phyloP scores from a whole-genome alignment of 345 rosid species.

The Euphorbia tirucalli region DNA sequence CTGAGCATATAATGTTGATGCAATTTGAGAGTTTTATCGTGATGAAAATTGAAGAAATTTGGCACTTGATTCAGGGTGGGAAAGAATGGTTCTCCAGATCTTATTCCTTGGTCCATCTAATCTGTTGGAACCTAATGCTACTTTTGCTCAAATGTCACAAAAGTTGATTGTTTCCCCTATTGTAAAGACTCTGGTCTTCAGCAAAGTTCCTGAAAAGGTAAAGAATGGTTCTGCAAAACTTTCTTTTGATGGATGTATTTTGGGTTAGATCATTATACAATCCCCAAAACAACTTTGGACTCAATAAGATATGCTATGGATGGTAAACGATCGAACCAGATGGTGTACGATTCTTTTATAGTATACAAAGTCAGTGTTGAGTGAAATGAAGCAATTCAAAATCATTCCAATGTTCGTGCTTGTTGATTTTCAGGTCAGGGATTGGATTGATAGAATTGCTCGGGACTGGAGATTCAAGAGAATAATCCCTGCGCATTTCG shows the following conservation, averaged over 20 bases:
- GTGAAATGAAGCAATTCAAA: constrained; percentile 7
- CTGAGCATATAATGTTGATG: constrained; percentile 1
- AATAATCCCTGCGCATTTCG: constrained; percentile 95
- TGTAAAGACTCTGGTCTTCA: constrained; percentile 86
- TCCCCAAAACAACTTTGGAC: too few relatives aligned
- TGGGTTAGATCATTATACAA: too few relatives aligned
- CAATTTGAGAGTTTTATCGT: not conserved
- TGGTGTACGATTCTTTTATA: not conserved
- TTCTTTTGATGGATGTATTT: too few relatives aligned
- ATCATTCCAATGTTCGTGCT: constrained; percentile 1
- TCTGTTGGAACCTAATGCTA: constrained; percentile 89
- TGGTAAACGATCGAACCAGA: not conserved
- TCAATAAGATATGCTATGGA: too few relatives aligned
- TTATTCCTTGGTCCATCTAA: constrained; percentile 92
- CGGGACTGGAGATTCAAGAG: constrained; percentile 90
- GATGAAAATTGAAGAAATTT: constrained; percentile 4
- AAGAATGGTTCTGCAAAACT: not conserved
- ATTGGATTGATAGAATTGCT: constrained; percentile 82
- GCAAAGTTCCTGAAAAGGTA: constrained; percentile 98
- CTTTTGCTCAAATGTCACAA: constrained; percentile 90
- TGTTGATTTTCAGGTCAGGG: constrained; percentile 58
- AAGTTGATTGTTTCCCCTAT: constrained; percentile 95
- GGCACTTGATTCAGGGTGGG: constrained; percentile 73
- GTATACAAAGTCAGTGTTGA: not conserved
- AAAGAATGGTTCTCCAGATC: constrained; percentile 96